Base-by-base conservation (phyloP, 768 basidiomycete species). In the Phlegmacium glaucopus region DNA sequence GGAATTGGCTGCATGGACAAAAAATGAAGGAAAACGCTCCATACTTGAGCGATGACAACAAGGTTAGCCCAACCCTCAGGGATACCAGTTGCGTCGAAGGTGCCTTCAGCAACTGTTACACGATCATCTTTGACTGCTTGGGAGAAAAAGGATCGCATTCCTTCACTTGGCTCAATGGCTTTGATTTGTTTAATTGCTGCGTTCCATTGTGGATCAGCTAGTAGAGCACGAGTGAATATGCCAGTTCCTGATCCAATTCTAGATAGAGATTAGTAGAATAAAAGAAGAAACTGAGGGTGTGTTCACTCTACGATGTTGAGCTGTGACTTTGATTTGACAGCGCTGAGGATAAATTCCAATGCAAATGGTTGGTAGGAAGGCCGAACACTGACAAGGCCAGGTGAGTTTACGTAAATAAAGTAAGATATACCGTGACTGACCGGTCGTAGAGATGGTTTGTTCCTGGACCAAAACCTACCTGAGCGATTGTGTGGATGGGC, bases 171-270 rank as follows among this genome's bases (percentile, higher is more conserved):
- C 63, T 97, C 94, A 27, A 94, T 59, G 4, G 88, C 90, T 42
- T 74, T 72, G 13, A 94, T 62, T 39, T 74, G 64, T 25, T 68
- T 69, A 40, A 93, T 71, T 47, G 60, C 62, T 36, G 64, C 59
- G 13, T 76, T 56, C 78, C 78, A 83, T 32, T 72, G 75, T 13
- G 74, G 71, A 62, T 89, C 77, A 6, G 79, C 76, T 34, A 94
- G 70, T 16, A 95, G 64, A 3, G 90, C 85, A 9, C 90, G 80
- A 10, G 92, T 90, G 64, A 94, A 95, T 45, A 96, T 82, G 11
- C 93, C 93, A 2, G 91, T 94, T 18, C 93, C 93, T 4, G 86
- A 70, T 9, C 91, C 93, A 27, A 90, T 77, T 60, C 89, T 91
- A 22, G 2, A 22, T 22, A n/a, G 2, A 22, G 22, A 53, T 46